Conservation (phyloP, 108 stramenopile genomes). For the Nitzschia inconspicua region DNA sequence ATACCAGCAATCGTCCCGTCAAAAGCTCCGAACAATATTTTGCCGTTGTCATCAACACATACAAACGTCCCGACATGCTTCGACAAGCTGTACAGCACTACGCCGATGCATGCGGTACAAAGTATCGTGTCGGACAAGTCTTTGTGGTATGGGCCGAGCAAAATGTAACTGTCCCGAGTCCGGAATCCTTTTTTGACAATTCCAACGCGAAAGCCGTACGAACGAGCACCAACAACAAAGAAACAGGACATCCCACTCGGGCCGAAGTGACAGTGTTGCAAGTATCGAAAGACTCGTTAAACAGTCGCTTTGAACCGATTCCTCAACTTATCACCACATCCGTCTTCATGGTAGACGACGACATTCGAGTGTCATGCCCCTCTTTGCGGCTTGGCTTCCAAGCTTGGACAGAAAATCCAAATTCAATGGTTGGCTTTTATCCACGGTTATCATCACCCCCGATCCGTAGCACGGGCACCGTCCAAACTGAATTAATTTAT, state of each 20-base stretch:
- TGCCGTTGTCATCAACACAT: conserved; percentile 66
- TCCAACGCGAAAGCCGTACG: neutral
- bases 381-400: conserved; percentile 35
- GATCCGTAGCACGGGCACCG: neutral
- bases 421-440: conserved; percentile 62
- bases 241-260: neutral
- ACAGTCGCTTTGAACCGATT: conserved; percentile 58
- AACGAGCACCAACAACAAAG: neutral
- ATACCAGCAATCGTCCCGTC: neutral
- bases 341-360: conserved; percentile 71
- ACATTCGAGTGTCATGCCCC: conserved; percentile 45
- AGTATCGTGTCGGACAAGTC: conserved; percentile 31
- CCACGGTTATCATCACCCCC: conserved; percentile 43
- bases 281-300: conserved; percentile 46
- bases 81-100: conserved; percentile 48
- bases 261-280: conserved; percentile 29
- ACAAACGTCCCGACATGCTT: conserved; percentile 44
- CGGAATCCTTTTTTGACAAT: conserved; percentile 33
- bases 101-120: conserved; percentile 38
- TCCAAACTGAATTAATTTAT: conserved; percentile 15
- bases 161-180: neutral
- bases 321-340: conserved; percentile 27
- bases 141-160: conserved; percentile 60
- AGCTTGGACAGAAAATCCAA: conserved; percentile 40
- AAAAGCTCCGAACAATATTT: conserved; percentile 13